Base-by-base conservation (phyloP, 2,329 filamentous ascomycete genomes). In the Aspergillus sp. region DNA sequence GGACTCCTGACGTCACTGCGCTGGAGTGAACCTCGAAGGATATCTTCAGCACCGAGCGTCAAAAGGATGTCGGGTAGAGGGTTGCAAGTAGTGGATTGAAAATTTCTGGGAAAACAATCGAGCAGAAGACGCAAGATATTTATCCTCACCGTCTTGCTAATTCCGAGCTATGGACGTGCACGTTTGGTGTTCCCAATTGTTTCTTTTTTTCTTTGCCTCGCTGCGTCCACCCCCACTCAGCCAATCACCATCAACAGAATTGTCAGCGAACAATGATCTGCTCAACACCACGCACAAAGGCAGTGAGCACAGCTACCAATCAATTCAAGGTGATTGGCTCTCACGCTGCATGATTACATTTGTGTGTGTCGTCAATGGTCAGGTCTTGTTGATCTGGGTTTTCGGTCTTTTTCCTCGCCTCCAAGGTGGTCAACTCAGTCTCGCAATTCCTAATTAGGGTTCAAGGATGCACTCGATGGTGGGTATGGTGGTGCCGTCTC, bases 221-320 rank as follows among this genome's bases (percentile, higher is more conserved):
- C 48, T 34, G 48, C 34, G n/a, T 17, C 9, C 49, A 5, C 18
- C 34, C 18, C 48, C 32, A 12, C 48, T 53, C 22, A 6, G 5
- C 59, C 59, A 61, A 57, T 61, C 52, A 61, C 39, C 47, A 17
- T 22, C 5, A 11, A 15, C 2, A n/a, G n/a, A 48, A 61, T 59
- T 12, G 53, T 56, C 56, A 61, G 53, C 56, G 15, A 5, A 48
- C 42, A 38, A 20, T 22, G 38, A 48, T 61, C 48, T 47, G 48
- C 45, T 34, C 26, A 32, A 34, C 13, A 22, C n/a, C 17, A 24
- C n/a, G 11, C 36, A 51, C 39, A 43, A 52, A 44, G 48, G 30
- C 43, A 41, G 34, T n/a, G 38, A 17, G 44, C 17, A 26, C 18
- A 13, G 20, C 7, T 26, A 15, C 22, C 22, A 47, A 49, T 45